Base-by-base conservation (phyloP, 2,329 filamentous ascomycete species). In the Trichoderma polysporum region DNA sequence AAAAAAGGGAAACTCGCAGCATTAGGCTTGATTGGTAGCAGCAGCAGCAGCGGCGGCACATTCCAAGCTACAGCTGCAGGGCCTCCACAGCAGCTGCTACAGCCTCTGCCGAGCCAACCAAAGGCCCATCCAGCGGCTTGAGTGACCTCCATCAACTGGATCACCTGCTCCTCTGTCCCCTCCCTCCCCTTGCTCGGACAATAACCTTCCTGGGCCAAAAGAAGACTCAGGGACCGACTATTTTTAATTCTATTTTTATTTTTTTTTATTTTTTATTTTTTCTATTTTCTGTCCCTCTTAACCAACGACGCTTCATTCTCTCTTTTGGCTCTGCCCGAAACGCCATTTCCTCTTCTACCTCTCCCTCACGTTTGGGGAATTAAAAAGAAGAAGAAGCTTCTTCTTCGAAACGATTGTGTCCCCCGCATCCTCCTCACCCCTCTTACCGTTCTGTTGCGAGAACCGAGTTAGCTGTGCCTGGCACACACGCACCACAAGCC, bases 111-210 rank as follows among this genome's bases (percentile, higher is more conserved):
- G 59, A 62, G 35, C 59, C 59, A 39, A 41, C 59, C 49, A 53
- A 41, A 41, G 47, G 59, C 33, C 47, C 50, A 37, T 52, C 29
- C 13, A 29, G 27, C 15, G 17, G 22, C 19, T n/a, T 19, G 57
- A 47, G 59, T 53, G 59, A 49, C 62, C 52, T 58, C 45, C 39
- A n/a, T 58, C 53, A 50, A 50, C 60, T 64, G 53, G 39, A 58
- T 66, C 62, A 66, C 62, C 62, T 66, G 62, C 62, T 66, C 62
- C n/a, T 35, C 49, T 50, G 39, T 50, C 49, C 62, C 31, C 47
- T 25, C 45, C 45, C 45, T 37, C 45, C 33, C 62, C 54, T 41
- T 58, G 31, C 45, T 15, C 52, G 19, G 50, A 47, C 37, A 53
- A 10, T 62, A 45, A 33, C 61, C 61, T 49, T 56, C 17, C 31